Percentiles rank a stretch among this genome's conserved stretches.
Evolutionary conservation across 768 basidiomycete genomes (phyloP).

Genomic region (Amanita exitialis): DNA sequence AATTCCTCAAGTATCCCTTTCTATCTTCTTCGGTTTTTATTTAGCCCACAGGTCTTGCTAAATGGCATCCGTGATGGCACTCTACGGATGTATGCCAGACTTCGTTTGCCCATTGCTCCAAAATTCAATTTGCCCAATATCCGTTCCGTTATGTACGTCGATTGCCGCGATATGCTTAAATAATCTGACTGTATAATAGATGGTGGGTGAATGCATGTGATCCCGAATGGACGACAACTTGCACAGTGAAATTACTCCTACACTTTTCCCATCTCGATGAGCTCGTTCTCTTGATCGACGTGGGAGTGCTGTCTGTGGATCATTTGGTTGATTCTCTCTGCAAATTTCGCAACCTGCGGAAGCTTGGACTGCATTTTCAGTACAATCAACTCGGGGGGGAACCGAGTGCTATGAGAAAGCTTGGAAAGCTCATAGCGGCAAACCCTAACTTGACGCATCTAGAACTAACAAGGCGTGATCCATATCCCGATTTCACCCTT

Average conservation of each 20-base stretch:
- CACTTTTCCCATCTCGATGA: background rate
- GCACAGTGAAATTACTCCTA: background rate
- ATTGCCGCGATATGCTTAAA: background rate
- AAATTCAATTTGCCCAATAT: conserved; percentile 1
- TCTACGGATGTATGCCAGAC: background rate
- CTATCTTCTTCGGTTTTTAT: background rate
- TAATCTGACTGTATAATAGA: background rate
- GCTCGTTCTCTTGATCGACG: background rate
- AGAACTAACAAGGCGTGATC: background rate
- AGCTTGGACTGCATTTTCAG: background rate
- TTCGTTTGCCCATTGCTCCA: background rate
- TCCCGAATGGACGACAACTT: background rate
- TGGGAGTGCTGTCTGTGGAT: background rate
- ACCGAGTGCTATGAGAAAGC: background rate
- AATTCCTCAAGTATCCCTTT: background rate
- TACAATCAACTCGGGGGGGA: background rate
- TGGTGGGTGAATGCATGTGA: background rate
- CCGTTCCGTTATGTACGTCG: background rate
- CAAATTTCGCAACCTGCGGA: background rate
- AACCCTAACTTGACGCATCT: conserved; percentile 1
- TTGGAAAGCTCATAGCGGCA: background rate
- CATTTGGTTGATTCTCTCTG: background rate
- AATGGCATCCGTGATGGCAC: background rate
- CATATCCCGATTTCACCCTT: background rate
- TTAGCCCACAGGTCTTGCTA: background rate